Base-by-base conservation (phyloP, 164 flowering plant genomes). In the Nymphaea colorata region DNA sequence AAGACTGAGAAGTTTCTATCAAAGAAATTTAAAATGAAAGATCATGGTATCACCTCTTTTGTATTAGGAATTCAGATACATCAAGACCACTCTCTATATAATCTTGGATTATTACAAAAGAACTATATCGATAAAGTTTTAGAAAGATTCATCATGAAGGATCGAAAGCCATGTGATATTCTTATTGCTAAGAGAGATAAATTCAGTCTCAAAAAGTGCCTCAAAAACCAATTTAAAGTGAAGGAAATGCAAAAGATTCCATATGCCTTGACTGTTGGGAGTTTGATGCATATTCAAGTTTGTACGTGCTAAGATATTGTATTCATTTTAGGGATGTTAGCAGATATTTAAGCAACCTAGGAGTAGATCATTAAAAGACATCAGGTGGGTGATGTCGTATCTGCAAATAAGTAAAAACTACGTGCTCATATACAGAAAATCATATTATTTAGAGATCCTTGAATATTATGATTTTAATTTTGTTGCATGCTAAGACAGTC, bases 11-110 rank as follows among this genome's bases (percentile, higher is more conserved):
- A 14, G 12, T 47, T 4, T 47, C 12, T 47, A 14, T 47, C 4
- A 2, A 47, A 4, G 6, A 47, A 47, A 47, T 47, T 47, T 47
- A 5, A 47, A 47, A 47, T 47, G 55, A 47, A 47, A 14, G 55
- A 47, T 64, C 67, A 64, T 64, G 67, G 67, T 14, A 51, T 63
- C 12, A 47, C 72, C 15, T 70, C 14, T 64, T 64, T 63, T 63
- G 66, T 62, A 51, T 64, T 62, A 41, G 62, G 67, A 4, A 70
- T 69, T 15, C 0, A 69, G 66, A 69, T 69, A 44, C 3, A 44
- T 14, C 8, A 42, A 6, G 43, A 69, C 55, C 45, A 41, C n/a
- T 64, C 72, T 69, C 41, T 51, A 5, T 25, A 66, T 42, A 55
- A 51, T 42, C 62, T 69, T 41, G 62, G 67, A 17, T 69, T 69